Evolutionary conservation across 2,329 filamentous ascomycete genomes (phyloP).

Genomic region (Cercospora brassicicola): DNA sequence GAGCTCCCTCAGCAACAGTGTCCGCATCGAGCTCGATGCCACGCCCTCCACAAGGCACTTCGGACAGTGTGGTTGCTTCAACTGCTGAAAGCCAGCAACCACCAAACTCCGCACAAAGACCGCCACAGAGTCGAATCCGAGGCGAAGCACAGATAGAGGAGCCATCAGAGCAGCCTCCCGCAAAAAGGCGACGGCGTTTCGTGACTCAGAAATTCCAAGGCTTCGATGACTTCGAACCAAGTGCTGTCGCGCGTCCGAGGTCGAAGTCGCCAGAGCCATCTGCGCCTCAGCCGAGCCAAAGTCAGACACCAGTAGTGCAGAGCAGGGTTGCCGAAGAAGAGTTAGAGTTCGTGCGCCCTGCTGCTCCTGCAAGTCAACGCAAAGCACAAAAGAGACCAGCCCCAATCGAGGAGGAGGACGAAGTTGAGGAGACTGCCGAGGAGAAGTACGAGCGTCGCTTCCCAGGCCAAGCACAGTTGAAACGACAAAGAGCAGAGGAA

Average conservation of each 20-base stretch:
- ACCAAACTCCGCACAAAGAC: neutral
- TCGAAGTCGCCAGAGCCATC: conserved; percentile 27
- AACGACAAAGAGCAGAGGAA: conserved; percentile 69
- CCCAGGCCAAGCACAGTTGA: conserved; percentile 74
- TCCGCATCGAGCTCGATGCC: conserved; percentile 1
- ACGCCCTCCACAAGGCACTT: neutral
- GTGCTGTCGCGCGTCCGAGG: conserved; percentile 30
- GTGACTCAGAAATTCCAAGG: conserved; percentile 59
- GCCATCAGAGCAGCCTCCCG: conserved; percentile 5
- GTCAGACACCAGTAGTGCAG: conserved; percentile 26
- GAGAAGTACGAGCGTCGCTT: conserved; percentile 70
- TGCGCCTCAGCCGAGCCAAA: conserved; percentile 19
- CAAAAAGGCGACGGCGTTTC: conserved; percentile 33
- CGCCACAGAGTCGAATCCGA: neutral
- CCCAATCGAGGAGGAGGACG: conserved; percentile 25
- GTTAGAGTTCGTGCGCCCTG: conserved; percentile 11
- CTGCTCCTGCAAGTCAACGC: conserved; percentile 16
- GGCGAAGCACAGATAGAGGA: conserved; percentile 7
- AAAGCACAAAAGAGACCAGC: conserved; percentile 35
- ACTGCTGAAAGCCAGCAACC: neutral
- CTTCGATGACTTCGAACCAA: conserved; percentile 43
- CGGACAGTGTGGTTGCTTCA: neutral
- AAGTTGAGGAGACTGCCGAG: conserved; percentile 34
- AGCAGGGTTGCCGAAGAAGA: conserved; percentile 27
- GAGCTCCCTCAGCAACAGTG: neutral